Base-by-base conservation (phyloP, 2,329 filamentous ascomycete genomes). In the Colletotrichum orchidophilum region DNA sequence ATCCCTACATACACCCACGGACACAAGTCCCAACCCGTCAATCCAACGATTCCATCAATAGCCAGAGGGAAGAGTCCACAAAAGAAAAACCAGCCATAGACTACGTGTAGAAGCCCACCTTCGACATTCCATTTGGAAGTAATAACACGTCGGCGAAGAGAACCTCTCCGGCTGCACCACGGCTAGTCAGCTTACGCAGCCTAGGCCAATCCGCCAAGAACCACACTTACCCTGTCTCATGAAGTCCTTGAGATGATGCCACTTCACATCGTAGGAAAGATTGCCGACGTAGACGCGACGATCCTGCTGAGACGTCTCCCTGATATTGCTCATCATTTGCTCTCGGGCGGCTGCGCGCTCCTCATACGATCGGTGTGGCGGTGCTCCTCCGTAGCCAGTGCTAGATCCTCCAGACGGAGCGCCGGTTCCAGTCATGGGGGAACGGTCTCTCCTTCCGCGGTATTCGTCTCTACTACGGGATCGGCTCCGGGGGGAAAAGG, bases 101-200 rank as follows among this genome's bases (percentile, higher is more conserved):
- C 93, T 93, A 95, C 89, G 87, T 91, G 88, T 93, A 93, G 89
- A 92, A 91, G 95, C 94, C 94, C 95, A 98, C 96, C 96, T 99
- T 99, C 94, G 96, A 98, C 96, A 99, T 99, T 95, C 96, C 96
- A 90, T 99, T 99, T 81, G 96, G 96, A 92, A 99, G 95, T 85
- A 97, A 90, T 86, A 99, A 92, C 82, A 99, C 96, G 90, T 99
- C 96, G 88, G 96, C 96, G 87, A 97, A 99, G 87, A 98, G 91
- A 84, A 99, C 96, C 85, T 98, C 96, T 90, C 96, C 96, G 87
- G 96, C 96, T 98, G n/a, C 9, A 62, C 5, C 11, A 85, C 70
- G 80, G 77, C 65, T 67, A 75, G 74, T 62, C 74, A 71, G 72
- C 57, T 65, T 68, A 78, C 74, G 73, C 72, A 62, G 33, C 50